A percentile compares a stretch with the other conserved stretches of the same genome.
These are phyloP conservation scores for Williopsis jadinii DNA, from an alignment of 1,139 yeast species.

Conservation along the genomic window DNA sequence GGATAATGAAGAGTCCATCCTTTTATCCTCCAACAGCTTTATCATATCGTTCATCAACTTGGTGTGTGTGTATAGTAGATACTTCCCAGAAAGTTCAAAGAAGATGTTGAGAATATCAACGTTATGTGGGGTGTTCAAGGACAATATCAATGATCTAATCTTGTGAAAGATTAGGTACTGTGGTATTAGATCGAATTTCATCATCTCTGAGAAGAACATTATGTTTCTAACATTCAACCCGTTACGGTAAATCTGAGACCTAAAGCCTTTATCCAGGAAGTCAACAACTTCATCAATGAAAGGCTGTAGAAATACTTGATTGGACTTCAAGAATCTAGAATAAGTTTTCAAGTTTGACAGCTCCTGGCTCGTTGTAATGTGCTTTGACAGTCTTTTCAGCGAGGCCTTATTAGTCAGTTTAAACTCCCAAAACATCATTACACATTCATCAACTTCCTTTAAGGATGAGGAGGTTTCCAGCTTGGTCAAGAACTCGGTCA, in stretches of 20 bases:
- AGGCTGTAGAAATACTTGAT: constrained; percentile 41
- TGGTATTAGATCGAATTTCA: constrained; percentile 74
- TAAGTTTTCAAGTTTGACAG: constrained; percentile 39
- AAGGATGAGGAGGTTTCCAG: constrained; percentile 40
- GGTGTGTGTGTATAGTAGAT: constrained; percentile 53
- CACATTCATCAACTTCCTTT: constrained; percentile 51
- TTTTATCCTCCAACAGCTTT: constrained; percentile 44
- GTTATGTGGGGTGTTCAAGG: constrained; percentile 48
- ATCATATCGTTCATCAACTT: constrained; percentile 61
- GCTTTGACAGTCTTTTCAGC: constrained; percentile 49
- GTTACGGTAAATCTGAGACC: constrained; percentile 50
- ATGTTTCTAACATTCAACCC: constrained; percentile 50
- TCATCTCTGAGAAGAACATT: constrained; percentile 63
- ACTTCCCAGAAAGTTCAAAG: constrained; percentile 71
- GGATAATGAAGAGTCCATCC: constrained; percentile 43
- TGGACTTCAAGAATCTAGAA: constrained; percentile 63
- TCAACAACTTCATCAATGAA: constrained; percentile 50
- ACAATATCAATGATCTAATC: constrained; percentile 47
- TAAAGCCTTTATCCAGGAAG: constrained; percentile 52
- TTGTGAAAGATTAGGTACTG: constrained; percentile 65
- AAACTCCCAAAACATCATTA: constrained; percentile 43
- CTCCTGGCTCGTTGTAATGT: constrained; percentile 42
- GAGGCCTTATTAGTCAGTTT: constrained; percentile 70
- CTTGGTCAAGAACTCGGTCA: constrained; percentile 37
- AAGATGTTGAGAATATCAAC: constrained; percentile 59